Percentiles rank a stretch among this genome's conserved stretches.
phyloP scores from a whole-genome alignment of 225 moss, liverwort and hornwort species.

The Lunularia cruciata region DNA sequence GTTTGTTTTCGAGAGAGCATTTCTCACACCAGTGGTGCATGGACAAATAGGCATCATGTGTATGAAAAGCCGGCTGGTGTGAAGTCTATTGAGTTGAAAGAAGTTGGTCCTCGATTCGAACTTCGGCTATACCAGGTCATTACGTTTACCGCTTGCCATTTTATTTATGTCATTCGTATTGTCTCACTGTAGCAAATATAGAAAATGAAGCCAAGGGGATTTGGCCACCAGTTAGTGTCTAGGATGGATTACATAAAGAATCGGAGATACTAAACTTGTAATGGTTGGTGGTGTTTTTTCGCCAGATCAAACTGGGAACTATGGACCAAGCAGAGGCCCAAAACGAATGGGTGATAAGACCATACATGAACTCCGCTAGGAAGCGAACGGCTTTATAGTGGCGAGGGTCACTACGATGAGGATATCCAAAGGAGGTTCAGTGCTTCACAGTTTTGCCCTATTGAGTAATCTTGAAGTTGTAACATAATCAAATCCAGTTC shows the following conservation, averaged over 20 bases:
- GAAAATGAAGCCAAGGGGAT: too few relatives aligned
- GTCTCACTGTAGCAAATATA: too few relatives aligned
- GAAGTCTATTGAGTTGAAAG: conserved; percentile 82
- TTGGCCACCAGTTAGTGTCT: too few relatives aligned
- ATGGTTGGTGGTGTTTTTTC: too few relatives aligned
- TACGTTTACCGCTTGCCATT: not conserved
- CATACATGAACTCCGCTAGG: conserved; percentile 87
- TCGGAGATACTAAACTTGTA: too few relatives aligned
- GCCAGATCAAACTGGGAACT: conserved; percentile 89
- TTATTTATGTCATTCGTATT: not conserved
- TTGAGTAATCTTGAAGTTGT: not conserved
- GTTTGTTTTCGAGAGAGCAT: too few relatives aligned
- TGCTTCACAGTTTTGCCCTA: conserved; percentile 1
- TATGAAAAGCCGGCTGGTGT: conserved; percentile 88
- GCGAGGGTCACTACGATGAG: not conserved
- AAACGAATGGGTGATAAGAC: conserved; percentile 94
- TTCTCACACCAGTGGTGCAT: too few relatives aligned
- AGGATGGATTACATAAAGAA: too few relatives aligned
- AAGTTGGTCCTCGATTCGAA: conserved; percentile 92
- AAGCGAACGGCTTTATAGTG: conserved; percentile 65
- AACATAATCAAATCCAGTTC: too few relatives aligned
- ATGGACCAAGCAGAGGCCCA: conserved; percentile 93
- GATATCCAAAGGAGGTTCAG: not conserved
- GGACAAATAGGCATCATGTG: conserved; percentile 81
- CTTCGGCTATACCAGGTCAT: conserved; percentile 90